phyloP scores from a whole-genome alignment of 306 rosid genomes.

The Cucurbita ficifolia region DNA sequence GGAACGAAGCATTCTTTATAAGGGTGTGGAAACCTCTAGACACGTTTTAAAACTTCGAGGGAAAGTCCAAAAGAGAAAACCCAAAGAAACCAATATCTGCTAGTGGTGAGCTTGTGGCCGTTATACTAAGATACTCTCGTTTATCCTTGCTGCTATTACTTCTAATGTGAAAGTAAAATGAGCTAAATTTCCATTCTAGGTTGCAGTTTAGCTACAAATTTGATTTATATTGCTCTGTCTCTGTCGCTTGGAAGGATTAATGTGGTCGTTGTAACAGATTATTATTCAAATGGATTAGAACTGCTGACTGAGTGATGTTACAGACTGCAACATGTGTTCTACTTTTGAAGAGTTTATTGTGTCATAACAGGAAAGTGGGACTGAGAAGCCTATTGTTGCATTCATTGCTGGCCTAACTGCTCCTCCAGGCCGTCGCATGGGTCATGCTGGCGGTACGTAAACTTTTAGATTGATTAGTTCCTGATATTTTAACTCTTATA shows the following conservation, averaged over 20 bases:
- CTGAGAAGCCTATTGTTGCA: conserved; percentile 87
- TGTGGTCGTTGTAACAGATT: neutral
- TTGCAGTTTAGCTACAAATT: neutral
- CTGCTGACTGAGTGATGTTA: neutral
- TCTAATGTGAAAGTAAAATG: neutral
- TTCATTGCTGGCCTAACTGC: conserved; percentile 99
- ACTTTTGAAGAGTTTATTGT: conserved; percentile 7
- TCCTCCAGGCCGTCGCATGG: conserved; percentile 99
- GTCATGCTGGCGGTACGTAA: conserved; percentile 88
- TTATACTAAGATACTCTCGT: neutral
- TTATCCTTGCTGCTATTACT: neutral
- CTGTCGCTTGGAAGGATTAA: neutral
- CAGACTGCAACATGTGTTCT: neutral
- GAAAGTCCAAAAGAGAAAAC: too few relatives aligned
- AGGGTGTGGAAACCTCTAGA: too few relatives aligned
- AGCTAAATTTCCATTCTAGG: neutral
- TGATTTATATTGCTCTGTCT: neutral
- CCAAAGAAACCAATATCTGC: too few relatives aligned
- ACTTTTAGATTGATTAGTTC: neutral
- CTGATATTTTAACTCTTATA: neutral
- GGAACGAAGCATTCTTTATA: too few relatives aligned
- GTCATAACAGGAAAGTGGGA: conserved; percentile 76
- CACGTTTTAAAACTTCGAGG: too few relatives aligned
- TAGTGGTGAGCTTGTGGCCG: too few relatives aligned
- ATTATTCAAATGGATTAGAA: neutral